Conservation (phyloP, 257 asterid species). For the Primulina eburnea region DNA sequence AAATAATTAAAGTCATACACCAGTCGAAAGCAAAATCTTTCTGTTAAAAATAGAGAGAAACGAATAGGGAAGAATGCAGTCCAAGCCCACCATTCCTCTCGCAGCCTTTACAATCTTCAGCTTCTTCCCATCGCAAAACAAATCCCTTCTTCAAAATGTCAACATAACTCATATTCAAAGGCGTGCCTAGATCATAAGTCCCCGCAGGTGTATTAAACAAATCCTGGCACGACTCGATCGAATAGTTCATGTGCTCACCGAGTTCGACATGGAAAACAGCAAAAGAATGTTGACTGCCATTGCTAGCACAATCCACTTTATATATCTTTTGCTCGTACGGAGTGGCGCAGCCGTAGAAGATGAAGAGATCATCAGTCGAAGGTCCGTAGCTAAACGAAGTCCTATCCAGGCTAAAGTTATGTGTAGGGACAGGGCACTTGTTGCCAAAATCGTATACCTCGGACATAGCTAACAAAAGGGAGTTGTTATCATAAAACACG, state of each 20-base stretch:
- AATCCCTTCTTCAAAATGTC: constrained; percentile 41
- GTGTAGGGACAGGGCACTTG: constrained; percentile 35
- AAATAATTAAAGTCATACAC: neutral
- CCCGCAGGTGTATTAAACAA: constrained; percentile 38
- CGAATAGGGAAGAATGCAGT: too few species aligned
- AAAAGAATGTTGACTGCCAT: constrained; percentile 36
- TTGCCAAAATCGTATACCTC: constrained; percentile 21
- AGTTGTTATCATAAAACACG: constrained; percentile 32
- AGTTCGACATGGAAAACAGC: constrained; percentile 43
- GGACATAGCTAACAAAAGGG: constrained; percentile 33
- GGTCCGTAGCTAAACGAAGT: constrained; percentile 48
- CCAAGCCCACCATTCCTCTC: constrained; percentile 24
- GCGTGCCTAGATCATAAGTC: constrained; percentile 19
- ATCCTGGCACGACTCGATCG: constrained; percentile 31
- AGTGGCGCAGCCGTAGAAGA: constrained; percentile 44
- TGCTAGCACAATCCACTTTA: constrained; percentile 39
- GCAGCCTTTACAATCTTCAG: constrained; percentile 28
- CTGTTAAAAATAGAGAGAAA: too few species aligned
- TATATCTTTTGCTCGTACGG: constrained; percentile 39
- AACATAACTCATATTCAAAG: constrained; percentile 34
- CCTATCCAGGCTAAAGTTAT: constrained; percentile 35
- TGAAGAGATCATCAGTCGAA: constrained; percentile 45
- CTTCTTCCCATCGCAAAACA: constrained; percentile 38
- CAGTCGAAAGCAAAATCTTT: too few species aligned
- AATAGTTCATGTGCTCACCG: constrained; percentile 38